Evolutionary conservation across 352 stramenopile genomes (phyloP), one percentile per base, ranked within the genome.

Genomic region (Globisporangium iwayamae): DNA sequence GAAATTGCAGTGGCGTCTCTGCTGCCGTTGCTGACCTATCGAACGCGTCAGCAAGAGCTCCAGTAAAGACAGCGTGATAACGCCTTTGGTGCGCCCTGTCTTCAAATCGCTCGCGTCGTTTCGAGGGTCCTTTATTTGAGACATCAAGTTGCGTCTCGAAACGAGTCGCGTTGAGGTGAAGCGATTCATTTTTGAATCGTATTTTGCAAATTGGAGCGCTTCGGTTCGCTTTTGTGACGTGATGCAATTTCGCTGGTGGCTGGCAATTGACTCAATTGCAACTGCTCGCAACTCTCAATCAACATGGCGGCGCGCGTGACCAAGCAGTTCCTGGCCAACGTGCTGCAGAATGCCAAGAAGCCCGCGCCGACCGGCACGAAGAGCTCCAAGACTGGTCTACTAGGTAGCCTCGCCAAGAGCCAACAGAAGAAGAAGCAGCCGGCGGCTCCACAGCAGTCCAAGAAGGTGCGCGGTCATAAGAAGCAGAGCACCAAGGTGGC

Each of bases 281-380:
- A 52, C 51, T 41, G 43, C 51, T 28, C 22, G 16, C 6, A 52
- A 50, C 38, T 14, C 9, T 65, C 57, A n/a, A 14, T 11, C 38
- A 25, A 3, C 46, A 41, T 91, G 82, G 73, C 82, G 45, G 65
- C 82, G 0, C 79, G 79, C 50, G 71, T 91, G 60, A 91, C 82
- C 46, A 89, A 91, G 73, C 75, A 87, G 53, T 89, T 91, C 71
- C 73, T 91, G 62, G 74, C 87, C 67, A 79, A 85, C 66, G 82
- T 73, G 62, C 68, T 75, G 60, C 52, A 65, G 51, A 36, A 55
- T 41, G 61, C 46, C n/a, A 41, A 59, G n/a, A 54, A 41, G 28
- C 32, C 65, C 3, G 34, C 18, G 39, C 41, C 34, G 3, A 76
- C 66, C 25, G 41, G 18, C 11, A 65, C 57, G 10, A 22, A 39